Base-by-base conservation (phyloP, 2,329 filamentous ascomycete genomes). In the Hypomyces perniciosus region DNA sequence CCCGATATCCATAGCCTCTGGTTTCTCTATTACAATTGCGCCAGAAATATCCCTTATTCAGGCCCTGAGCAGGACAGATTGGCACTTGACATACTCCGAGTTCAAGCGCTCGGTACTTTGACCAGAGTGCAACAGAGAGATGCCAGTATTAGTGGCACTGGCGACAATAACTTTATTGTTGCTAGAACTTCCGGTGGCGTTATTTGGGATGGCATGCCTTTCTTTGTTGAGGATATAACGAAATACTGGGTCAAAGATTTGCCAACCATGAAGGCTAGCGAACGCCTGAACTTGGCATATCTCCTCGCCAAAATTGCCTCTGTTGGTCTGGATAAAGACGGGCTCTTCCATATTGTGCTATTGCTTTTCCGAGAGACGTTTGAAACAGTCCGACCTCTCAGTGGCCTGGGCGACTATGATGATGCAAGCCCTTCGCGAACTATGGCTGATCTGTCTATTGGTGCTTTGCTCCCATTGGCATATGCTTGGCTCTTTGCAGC, bases 281-380 rank as follows among this genome's bases (percentile, higher is more conserved):
- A 51, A 39, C 49, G 49, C 38, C 26, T 44, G 13, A 51, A 51
- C 29, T 44, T 51, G 27, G 38, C 49, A 9, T 42, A 37, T 31
- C 48, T 51, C 38, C 37, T 51, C 12, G 44, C 49, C 49, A 51
- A 51, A 38, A 28, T 47, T 26, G 49, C 44, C 20, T 51, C 44
- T 13, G 43, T 28, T 29, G 35, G 49, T 20, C 33, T 48, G 10
- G 29, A 33, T n/a, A 35, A 49, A 8, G 44, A 51, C 27, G 28
- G 31, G 26, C 29, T 51, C 27, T 51, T 13, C 38, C 29, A 46
- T 37, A 51, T 47, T 34, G 49, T 38, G 30, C 49, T 43, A 26
- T 29, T 51, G 9, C 37, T 51, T 13, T 51, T 51, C 35, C 30
- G 43, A 28, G n/a, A 39, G 31, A 51, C 44, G n/a, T 51, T 51